Base-by-base conservation (phyloP, 805 yeast species). In the Teunomyces barrocoloradensis region DNA sequence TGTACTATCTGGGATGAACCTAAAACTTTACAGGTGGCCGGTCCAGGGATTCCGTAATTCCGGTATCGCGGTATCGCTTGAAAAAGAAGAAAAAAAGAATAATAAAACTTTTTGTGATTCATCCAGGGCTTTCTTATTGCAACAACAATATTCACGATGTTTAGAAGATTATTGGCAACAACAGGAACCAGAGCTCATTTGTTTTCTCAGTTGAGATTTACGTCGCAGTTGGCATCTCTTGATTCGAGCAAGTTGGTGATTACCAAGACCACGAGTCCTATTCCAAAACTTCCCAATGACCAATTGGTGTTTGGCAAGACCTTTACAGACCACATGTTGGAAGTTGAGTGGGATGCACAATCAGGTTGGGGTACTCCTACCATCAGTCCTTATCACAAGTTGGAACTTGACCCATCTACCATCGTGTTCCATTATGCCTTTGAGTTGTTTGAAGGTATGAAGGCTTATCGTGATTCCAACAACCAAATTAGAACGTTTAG, bases 381-480 rank as follows among this genome's bases (percentile, higher is more conserved):
- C 64, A 91, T 92, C 66, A 80, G 80, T 55, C 97, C 98, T 20
- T 90, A 88, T 65, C 91, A 85, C 44, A 81, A 81, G 43, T 71
- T 92, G 45, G 59, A 75, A 13, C 68, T 92, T 49, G 97, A 91
- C 61, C 99, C 99, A 23, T 84, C 96, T 17, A 73, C 94, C 15
- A 81, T 87, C 65, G 98, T 91, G 29, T 83, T 92, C 73, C 99
- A 92, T 75, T 92, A 92, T 62, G 92, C 96, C 4, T 92, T 94
- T 63, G 96, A 89, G 69, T 79, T 92, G 50, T 94, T 92, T 57
- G 99, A 92, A 74, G 99, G 99, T 55, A 76, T 92, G 74, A 92
- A 92, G 75, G 97, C 97, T 11, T 92, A 91, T 78, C 71, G 71
- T 51, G 87, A 79, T 63, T 35, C 54, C 21, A 71, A 84, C 41